These are phyloP conservation scores for Pichia norvegensis DNA, from an alignment of 1,139 yeast genomes.

Conservation along the genomic window DNA sequence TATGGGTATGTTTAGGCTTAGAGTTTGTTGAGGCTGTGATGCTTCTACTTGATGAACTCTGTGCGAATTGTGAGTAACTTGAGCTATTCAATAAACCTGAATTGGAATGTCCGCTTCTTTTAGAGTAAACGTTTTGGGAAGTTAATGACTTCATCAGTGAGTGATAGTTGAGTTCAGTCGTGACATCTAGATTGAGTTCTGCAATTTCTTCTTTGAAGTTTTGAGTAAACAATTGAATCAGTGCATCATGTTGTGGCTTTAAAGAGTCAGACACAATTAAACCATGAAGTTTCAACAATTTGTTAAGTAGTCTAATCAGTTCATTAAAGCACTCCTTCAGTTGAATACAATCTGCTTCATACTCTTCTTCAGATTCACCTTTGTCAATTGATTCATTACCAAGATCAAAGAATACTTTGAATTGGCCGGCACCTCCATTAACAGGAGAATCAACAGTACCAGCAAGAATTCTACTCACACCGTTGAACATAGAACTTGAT, in stretches of 20 bases:
- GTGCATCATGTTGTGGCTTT: slow-evolving; percentile 56
- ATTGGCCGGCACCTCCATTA: slow-evolving; percentile 86
- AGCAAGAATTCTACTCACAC: slow-evolving; percentile 67
- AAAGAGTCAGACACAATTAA: slow-evolving; percentile 51
- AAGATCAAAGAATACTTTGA: slow-evolving; percentile 51
- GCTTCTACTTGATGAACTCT: not conserved
- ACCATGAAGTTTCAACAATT: slow-evolving; percentile 65
- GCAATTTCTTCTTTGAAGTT: slow-evolving; percentile 65
- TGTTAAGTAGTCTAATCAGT: slow-evolving; percentile 54
- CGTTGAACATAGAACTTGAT: slow-evolving; percentile 46
- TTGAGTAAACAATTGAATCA: slow-evolving; percentile 56
- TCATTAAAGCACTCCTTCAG: slow-evolving; percentile 62
- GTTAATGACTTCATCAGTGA: slow-evolving; percentile 15
- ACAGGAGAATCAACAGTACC: slow-evolving; percentile 93
- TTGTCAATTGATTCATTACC: slow-evolving; percentile 25
- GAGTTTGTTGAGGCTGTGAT: not conserved
- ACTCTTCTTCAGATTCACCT: slow-evolving; percentile 28
- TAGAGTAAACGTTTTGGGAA: slow-evolving; percentile 14
- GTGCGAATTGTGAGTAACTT: slow-evolving; percentile 8
- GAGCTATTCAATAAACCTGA: not conserved
- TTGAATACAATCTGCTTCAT: slow-evolving; percentile 38
- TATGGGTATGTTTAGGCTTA: not conserved
- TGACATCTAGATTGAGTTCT: slow-evolving; percentile 20
- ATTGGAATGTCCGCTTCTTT: slow-evolving; percentile 4
- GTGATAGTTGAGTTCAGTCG: slow-evolving; percentile 11